These are phyloP conservation scores for Cephaloascus albidus DNA, from an alignment of 805 yeast species.

Conservation along the genomic window DNA sequence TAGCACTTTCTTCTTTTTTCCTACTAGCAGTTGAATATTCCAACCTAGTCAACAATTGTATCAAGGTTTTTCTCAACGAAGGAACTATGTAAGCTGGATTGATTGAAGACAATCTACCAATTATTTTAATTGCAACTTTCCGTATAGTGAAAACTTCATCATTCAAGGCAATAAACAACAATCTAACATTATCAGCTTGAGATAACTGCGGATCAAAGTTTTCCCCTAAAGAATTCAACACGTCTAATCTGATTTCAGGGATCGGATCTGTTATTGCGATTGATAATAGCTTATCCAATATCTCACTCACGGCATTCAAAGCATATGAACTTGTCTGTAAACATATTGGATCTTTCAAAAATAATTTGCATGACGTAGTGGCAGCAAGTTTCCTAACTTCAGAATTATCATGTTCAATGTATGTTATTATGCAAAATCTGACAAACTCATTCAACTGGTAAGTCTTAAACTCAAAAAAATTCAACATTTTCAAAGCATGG, in stretches of 20 bases:
- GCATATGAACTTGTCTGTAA: conserved; percentile 76
- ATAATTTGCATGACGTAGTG: conserved; percentile 69
- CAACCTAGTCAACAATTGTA: conserved; percentile 77
- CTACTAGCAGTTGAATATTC: conserved; percentile 72
- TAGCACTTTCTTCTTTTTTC: conserved; percentile 82
- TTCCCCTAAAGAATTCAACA: conserved; percentile 61
- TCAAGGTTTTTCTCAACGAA: conserved; percentile 73
- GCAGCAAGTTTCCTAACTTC: conserved; percentile 81
- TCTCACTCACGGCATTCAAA: conserved; percentile 74
- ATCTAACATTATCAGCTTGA: conserved; percentile 82
- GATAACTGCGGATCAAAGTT: conserved; percentile 86
- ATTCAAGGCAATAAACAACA: conserved; percentile 80
- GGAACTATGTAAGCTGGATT: conserved; percentile 97
- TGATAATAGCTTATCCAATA: conserved; percentile 69
- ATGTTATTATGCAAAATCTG: conserved; percentile 71
- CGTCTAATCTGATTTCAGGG: conserved; percentile 77
- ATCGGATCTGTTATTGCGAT: conserved; percentile 84
- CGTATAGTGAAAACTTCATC: conserved; percentile 85
- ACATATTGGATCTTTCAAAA: conserved; percentile 74
- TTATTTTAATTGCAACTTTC: conserved; percentile 63
- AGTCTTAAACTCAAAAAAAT: conserved; percentile 64
- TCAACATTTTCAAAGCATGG: conserved; percentile 72
- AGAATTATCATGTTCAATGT: conserved; percentile 72
- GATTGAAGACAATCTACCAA: conserved; percentile 76
- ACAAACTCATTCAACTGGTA: conserved; percentile 83